Evolutionary conservation across 441 rosid species (phyloP).

Genomic region (Lepidium campestre): DNA sequence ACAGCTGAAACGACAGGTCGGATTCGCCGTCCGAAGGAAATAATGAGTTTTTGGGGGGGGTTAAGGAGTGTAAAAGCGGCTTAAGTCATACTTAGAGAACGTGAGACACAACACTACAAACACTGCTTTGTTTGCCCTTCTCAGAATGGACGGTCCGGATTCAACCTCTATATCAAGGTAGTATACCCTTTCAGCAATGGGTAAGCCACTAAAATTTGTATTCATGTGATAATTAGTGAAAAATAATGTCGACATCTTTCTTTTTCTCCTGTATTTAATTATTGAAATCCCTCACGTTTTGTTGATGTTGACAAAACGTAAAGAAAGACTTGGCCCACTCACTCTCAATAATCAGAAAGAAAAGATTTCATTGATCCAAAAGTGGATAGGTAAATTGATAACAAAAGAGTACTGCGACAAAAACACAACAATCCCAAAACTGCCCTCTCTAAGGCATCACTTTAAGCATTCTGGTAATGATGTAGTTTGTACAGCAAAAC

Average conservation of each 20-base stretch:
- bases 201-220: slow-evolving; percentile 7
- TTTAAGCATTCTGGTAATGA: slow-evolving; percentile 66
- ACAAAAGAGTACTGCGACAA: slow-evolving; percentile 8
- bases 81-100: slow-evolving; percentile 12
- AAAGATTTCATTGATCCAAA: slow-evolving; percentile 9
- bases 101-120: slow-evolving; percentile 6
- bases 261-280: neutral
- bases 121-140: slow-evolving; percentile 17
- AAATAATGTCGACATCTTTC: slow-evolving; percentile 21
- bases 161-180: neutral
- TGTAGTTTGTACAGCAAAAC: slow-evolving; percentile 81
- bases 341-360: neutral
- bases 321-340: neutral
- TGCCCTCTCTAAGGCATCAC: slow-evolving; percentile 7
- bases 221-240: slow-evolving; percentile 2
- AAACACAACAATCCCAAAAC: slow-evolving; percentile 16
- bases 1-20: slow-evolving; percentile 10
- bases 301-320: neutral
- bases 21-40: slow-evolving; percentile 18
- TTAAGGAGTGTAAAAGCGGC: slow-evolving; percentile 13
- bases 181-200: slow-evolving; percentile 25
- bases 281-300: neutral
- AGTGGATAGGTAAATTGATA: neutral
- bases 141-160: slow-evolving; percentile 16
- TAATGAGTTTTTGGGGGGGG: neutral